phyloP scores from a whole-genome alignment of 2,329 filamentous ascomycete genomes.

The Neobulgaria alba region DNA sequence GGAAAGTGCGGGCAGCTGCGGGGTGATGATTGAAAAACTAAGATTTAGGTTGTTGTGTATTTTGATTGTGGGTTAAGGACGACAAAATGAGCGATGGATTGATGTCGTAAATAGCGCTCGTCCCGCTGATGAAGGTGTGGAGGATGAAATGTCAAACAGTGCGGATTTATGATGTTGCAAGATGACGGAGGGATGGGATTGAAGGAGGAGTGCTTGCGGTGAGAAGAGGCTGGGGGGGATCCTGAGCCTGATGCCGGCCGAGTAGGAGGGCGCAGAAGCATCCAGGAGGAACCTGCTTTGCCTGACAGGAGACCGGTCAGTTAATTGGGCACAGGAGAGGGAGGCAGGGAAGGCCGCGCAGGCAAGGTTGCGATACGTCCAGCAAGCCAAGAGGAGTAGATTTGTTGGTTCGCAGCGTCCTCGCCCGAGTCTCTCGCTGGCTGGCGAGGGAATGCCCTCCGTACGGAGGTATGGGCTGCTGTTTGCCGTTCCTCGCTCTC shows the following conservation, averaged over 20 bases:
- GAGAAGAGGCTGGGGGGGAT: neutral
- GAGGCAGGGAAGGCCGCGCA: too few species aligned
- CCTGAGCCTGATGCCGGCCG: neutral
- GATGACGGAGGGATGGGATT: neutral
- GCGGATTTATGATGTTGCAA: neutral
- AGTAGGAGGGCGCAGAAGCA: neutral
- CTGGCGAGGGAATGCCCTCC: too few species aligned
- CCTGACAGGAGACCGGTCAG: too few species aligned
- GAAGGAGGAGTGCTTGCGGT: neutral
- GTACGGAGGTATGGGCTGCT: too few species aligned
- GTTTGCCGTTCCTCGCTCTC: too few species aligned
- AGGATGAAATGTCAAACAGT: neutral
- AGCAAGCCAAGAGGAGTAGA: too few species aligned
- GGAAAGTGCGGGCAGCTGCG: neutral
- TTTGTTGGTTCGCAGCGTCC: too few species aligned
- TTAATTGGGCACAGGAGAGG: too few species aligned
- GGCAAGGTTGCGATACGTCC: too few species aligned
- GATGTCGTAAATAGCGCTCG: neutral
- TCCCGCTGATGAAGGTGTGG: neutral
- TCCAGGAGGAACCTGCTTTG: neutral
- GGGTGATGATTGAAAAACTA: neutral
- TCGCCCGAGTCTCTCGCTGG: too few species aligned
- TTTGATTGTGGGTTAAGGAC: neutral
- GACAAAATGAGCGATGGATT: neutral
- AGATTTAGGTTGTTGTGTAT: neutral